Evolutionary conservation across 495 filamentous ascomycete species (phyloP), one percentile per base, ranked within the genome.

Genomic region (Penicillium fimorum): DNA sequence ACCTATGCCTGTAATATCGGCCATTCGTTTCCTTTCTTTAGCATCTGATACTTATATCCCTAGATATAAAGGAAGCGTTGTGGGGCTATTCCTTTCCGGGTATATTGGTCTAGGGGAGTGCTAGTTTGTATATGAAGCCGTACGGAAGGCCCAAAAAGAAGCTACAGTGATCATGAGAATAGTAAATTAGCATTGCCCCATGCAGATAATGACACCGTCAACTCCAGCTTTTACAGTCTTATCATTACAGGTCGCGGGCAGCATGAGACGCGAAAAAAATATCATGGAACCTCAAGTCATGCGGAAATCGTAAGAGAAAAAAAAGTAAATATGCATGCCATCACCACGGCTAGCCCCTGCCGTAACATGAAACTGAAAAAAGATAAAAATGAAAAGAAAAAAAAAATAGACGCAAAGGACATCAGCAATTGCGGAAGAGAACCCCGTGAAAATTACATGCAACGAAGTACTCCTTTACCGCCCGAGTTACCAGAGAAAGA

Each of bases 201-300:
- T 66, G 63, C 60, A 64, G 41, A 63, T 54, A 47, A 54, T 35
- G 18, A 48, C 47, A 50, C 59, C 59, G 45, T 65, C 51, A 65
- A 70, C 67, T 67, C 65, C 59, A 66, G 64, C 66, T 71, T 71
- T 71, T 73, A 72, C 68, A 63, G 62, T 70, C 64, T 69, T 70
- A 71, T 71, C 68, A 68, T 73, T 71, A 73, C 70, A 73, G 57
- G 55, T 64, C 57, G 58, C 65, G 53, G 55, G 44, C 44, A 50
- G 55, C 57, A 41, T 57, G 47, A 54, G 63, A 62, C 59, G 62
- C 60, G 53, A 64, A 60, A 62, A 22, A 56, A 50, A 57, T 58
- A 61, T 70, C 67, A 69, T 69, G 62, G 55, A 61, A 70, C 67
- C 69, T 66, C 65, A 67, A 65, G 57, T 60, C 71, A 64, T 68